phyloP scores from a whole-genome alignment of 345 rosid genomes.

The Populus alba region DNA sequence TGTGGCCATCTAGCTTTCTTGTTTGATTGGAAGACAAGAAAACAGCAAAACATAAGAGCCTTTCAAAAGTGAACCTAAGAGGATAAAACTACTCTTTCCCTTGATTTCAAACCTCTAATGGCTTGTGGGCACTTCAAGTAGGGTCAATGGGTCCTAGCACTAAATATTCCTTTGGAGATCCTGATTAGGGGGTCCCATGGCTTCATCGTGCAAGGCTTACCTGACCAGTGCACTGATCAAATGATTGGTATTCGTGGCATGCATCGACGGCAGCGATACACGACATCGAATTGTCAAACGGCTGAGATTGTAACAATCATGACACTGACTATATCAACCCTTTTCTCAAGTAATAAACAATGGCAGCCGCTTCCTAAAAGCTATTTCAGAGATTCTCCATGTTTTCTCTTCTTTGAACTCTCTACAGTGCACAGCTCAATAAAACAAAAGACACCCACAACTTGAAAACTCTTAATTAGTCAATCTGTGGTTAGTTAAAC shows the following conservation, averaged over 20 bases:
- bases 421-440: conserved; percentile 1
- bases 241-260: neutral
- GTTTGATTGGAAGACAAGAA: conserved; percentile 14
- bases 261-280: neutral
- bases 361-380: conserved; percentile 1
- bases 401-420: neutral
- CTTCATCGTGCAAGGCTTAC: neutral
- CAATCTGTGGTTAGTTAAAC: neutral
- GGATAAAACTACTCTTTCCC: neutral
- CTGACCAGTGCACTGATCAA: neutral
- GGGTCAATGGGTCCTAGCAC: neutral
- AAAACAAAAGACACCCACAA: conserved; percentile 4
- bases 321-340: neutral
- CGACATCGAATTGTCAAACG: neutral
- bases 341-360: conserved; percentile 6
- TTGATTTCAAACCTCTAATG: conserved; percentile 13
- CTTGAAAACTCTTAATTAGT: neutral
- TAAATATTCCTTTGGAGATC: conserved; percentile 12
- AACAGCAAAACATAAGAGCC: neutral
- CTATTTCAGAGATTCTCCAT: conserved; percentile 7
- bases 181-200: neutral
- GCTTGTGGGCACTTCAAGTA: neutral
- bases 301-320: neutral
- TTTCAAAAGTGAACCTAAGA: neutral
- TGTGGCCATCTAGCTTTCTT: conserved; percentile 19